Evolutionary conservation across 805 yeast species (phyloP).

Genomic region (Zygosaccharomyces kombuchaensis): DNA sequence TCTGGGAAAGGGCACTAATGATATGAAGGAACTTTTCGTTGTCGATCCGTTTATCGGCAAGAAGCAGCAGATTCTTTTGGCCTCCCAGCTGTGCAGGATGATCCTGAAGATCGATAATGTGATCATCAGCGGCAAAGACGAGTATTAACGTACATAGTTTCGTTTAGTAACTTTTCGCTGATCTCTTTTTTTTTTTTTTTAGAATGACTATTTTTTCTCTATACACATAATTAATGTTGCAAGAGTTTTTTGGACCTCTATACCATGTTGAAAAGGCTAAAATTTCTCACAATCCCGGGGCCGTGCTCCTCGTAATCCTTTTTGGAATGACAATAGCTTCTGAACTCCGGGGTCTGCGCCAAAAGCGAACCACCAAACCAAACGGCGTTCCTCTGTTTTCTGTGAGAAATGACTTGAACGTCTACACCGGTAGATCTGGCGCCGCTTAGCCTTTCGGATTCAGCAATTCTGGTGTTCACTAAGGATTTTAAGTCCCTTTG

Average conservation of each 20-base stretch:
- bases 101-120: slow-evolving; percentile 95
- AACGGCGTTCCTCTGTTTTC: slow-evolving; percentile 96
- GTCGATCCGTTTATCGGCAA: slow-evolving; percentile 97
- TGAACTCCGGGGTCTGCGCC: slow-evolving; percentile 96
- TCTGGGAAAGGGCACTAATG: slow-evolving; percentile 79
- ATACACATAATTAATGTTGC: slow-evolving; percentile 6
- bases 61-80: slow-evolving; percentile 90
- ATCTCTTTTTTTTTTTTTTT: background rate
- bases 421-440: slow-evolving; percentile 88
- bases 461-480: slow-evolving; percentile 83
- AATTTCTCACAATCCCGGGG: slow-evolving; percentile 95
- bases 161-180: background rate
- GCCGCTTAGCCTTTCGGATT: slow-evolving; percentile 70
- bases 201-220: background rate
- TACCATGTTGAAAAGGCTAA: slow-evolving; percentile 89
- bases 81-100: slow-evolving; percentile 97
- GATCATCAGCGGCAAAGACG: slow-evolving; percentile 83
- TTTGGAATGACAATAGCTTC: slow-evolving; percentile 93
- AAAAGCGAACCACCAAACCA: slow-evolving; percentile 98
- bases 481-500: slow-evolving; percentile 88
- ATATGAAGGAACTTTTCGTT: slow-evolving; percentile 91
- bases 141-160: slow-evolving; percentile 39
- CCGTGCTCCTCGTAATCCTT: slow-evolving; percentile 97
- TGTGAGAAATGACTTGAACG: slow-evolving; percentile 94
- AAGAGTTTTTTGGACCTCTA: slow-evolving; percentile 26